phyloP scores from a whole-genome alignment of 176 grass and related monocot species.

The Oryza meyeriana region DNA sequence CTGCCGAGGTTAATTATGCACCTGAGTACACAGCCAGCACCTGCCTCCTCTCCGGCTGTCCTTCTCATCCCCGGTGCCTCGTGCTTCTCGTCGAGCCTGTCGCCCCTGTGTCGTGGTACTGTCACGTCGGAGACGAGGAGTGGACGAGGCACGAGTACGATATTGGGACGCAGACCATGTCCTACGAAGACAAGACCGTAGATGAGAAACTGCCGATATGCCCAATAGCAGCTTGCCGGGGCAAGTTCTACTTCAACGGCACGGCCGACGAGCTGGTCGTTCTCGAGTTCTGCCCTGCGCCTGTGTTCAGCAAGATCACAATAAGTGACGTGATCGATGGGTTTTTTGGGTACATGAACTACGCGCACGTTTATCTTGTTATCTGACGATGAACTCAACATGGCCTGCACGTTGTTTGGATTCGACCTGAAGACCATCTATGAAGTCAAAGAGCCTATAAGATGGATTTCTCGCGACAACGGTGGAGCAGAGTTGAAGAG shows the following conservation, averaged over 20 bases:
- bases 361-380: no score
- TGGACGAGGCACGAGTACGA: not conserved
- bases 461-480: not conserved
- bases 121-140: not conserved
- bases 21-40: no score
- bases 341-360: not conserved
- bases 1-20: no score
- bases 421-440: no score
- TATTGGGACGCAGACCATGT: not conserved
- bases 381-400: not conserved
- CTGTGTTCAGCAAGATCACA: not conserved
- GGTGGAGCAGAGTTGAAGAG: not conserved
- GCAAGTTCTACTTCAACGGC: not conserved
- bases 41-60: not conserved
- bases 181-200: no score
- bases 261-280: not conserved
- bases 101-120: not conserved
- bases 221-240: not conserved
- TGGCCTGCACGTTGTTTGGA: not conserved
- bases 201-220: no score
- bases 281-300: not conserved
- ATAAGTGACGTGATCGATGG: not conserved
- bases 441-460: no score
- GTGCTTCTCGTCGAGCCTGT: not conserved
- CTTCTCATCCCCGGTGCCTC: not conserved